Base-by-base conservation (phyloP, 495 filamentous ascomycete species). In the Talaromyces liani region DNA sequence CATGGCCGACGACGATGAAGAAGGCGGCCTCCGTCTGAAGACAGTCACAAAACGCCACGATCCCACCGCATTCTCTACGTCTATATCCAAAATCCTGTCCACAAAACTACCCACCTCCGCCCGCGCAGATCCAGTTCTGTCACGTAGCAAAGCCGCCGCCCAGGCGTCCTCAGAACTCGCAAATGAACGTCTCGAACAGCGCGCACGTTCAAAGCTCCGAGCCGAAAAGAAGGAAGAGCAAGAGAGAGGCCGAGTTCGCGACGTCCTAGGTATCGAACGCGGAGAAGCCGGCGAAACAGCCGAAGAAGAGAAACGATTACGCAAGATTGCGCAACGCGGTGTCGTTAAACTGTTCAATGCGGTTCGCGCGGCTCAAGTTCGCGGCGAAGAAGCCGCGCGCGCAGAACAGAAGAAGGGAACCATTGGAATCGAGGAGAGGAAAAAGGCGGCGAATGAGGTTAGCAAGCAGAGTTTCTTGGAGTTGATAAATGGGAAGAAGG, bases 261-360 rank as follows among this genome's bases (percentile, higher is more conserved):
- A 97, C 78, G 88, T 98, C 10, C 75, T 94, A 66, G 85, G 83
- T 14, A 70, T 87, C 61, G 67, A 81, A 39, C 71, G 74, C 25
- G 74, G 75, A 6, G 54, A 74, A 53, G 72, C 75, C 5, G 77
- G 84, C 20, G 77, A 85, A 51, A 84, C 90, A 9, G 73, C 88
- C 61, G 91, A 91, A 73, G 82, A 87, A 70, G 94, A 98, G 80
- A 89, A 87, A 77, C 77, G 84, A 59, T 72, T 96, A 68, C 84
- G 87, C 69, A 93, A 95, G 80, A 90, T 87, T 45, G 92, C 92
- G 61, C 91, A 96, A 79, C 84, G 91, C 31, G 92, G 92, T 82
- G 92, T 96, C 20, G 87, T 97, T 12, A 94, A 93, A 80, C 77
- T 98, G 63, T 98, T 98, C 73, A 96, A 98, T 77, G 95, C 94